Base-by-base conservation (phyloP, 805 yeast species). In the Saccharomycopsis sp. region DNA sequence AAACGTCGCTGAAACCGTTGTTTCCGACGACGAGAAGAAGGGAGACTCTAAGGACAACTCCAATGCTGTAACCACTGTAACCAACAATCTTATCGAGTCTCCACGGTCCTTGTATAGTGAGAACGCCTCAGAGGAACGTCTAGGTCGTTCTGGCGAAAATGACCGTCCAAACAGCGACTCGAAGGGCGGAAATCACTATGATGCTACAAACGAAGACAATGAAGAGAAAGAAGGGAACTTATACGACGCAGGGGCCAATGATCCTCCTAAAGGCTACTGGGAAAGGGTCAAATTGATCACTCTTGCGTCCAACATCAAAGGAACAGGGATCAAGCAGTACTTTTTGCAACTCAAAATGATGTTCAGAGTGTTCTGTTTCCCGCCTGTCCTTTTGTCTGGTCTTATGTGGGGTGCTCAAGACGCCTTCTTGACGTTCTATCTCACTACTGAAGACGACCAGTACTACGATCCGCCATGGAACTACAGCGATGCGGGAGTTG, bases 391-490 rank as follows among this genome's bases (percentile, higher is more conserved):
- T 64, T 71, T 81, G 23, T 81, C 87, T 1, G 89, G 89, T 53
- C 60, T 84, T n/a, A 81, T 86, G 62, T 87, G 92, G 92, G 92
- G 92, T 51, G 75, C 83, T 58, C 92, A 87, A 68, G 90, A 85
- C 66, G 87, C 90, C 0, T 83, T 85, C 66, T 75, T 87, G 62
- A 81, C 91, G 0, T 87, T 87, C 64, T 87, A 86, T 68, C 69
- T 87, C 61, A 86, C 91, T 1, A 80, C 88, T 9, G 88, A 85
- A 67, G 91, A 86, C 60, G 83, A 83, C 57, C 73, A 75, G 62
- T 87, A 82, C 71, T 81, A 82, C 55, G 84, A 78, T 57, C 76
- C 77, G 0, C 92, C 94, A 9, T 87, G 81, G 77, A 79, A 79
- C 68, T 85, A 84, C 65, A 74, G 83, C 15, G 78, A 83, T 63